Conservation (phyloP, 2,329 filamentous ascomycete genomes). For the Sporothrix luriei region DNA sequence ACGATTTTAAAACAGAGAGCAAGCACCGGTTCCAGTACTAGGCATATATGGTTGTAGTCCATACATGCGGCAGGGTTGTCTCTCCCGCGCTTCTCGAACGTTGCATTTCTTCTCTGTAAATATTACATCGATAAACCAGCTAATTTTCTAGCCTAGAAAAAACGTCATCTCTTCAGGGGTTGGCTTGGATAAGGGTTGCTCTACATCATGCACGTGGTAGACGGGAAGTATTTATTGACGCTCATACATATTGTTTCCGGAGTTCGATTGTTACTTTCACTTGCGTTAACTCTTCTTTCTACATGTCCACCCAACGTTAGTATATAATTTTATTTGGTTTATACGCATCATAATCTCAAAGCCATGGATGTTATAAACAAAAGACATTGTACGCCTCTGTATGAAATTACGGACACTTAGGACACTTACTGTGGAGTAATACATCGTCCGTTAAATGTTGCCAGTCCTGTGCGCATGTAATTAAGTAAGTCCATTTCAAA, state of each 20-base stretch:
- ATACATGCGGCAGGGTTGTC: not conserved
- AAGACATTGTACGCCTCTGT: not conserved
- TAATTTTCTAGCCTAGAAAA: too few relatives aligned
- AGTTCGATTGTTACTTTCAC: not conserved
- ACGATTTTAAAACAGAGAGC: conserved; percentile 1
- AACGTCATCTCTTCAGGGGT: too few relatives aligned
- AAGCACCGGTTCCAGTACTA: not conserved
- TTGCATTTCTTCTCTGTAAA: too few relatives aligned
- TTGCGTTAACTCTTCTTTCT: not conserved
- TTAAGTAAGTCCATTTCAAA: too few relatives aligned
- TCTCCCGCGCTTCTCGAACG: not conserved
- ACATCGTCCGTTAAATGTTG: too few relatives aligned
- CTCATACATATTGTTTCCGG: not conserved
- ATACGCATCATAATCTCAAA: not conserved
- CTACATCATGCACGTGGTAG: too few relatives aligned
- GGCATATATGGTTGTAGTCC: not conserved
- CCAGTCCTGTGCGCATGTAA: too few relatives aligned
- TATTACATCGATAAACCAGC: too few relatives aligned
- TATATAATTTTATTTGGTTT: not conserved
- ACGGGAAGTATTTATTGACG: not conserved
- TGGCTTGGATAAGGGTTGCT: too few relatives aligned
- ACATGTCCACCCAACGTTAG: not conserved
- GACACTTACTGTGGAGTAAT: too few relatives aligned
- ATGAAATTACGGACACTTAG: conserved; percentile 2
- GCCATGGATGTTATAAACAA: not conserved